Evolutionary conservation across 495 filamentous ascomycete species (phyloP).

Genomic region (Penicillium simplicissimum): DNA sequence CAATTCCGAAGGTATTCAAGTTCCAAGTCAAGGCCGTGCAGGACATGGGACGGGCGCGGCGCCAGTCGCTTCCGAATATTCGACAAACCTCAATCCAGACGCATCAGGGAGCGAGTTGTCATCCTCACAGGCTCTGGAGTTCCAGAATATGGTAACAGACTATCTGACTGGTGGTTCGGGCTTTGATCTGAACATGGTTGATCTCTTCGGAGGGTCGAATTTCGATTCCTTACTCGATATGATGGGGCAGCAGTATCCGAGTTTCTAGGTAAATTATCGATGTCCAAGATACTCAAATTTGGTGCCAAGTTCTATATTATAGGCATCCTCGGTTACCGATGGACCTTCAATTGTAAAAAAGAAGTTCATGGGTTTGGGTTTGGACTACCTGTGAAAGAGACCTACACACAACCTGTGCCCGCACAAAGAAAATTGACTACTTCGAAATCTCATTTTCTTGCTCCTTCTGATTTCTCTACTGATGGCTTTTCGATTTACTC

Average conservation of each 20-base stretch:
- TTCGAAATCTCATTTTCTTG: no score
- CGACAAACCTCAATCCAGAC: not conserved
- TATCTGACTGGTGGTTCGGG: slow-evolving; percentile 24
- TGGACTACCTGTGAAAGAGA: no score
- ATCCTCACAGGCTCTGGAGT: slow-evolving; percentile 11
- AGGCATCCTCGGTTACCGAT: not conserved
- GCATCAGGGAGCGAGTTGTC: not conserved
- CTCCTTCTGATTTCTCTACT: no score
- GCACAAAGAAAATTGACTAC: not conserved
- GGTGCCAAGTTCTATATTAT: not conserved
- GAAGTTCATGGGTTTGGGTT: no score
- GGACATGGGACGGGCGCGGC: not conserved
- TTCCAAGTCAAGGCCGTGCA: not conserved
- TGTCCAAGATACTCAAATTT: not conserved
- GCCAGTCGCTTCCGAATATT: not conserved
- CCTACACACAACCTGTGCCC: no score
- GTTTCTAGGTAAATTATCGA: slow-evolving; percentile 21
- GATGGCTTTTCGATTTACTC: not conserved
- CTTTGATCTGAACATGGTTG: slow-evolving; percentile 42
- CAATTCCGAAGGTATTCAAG: not conserved
- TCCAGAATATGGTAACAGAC: slow-evolving; percentile 15
- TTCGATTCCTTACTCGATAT: slow-evolving; percentile 43
- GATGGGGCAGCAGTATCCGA: slow-evolving; percentile 41
- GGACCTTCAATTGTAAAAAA: not conserved
- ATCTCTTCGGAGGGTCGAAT: slow-evolving; percentile 39